These are phyloP conservation scores for Rehmannia glutinosa DNA, from an alignment of 257 asterid genomes.

Conservation along the genomic window DNA sequence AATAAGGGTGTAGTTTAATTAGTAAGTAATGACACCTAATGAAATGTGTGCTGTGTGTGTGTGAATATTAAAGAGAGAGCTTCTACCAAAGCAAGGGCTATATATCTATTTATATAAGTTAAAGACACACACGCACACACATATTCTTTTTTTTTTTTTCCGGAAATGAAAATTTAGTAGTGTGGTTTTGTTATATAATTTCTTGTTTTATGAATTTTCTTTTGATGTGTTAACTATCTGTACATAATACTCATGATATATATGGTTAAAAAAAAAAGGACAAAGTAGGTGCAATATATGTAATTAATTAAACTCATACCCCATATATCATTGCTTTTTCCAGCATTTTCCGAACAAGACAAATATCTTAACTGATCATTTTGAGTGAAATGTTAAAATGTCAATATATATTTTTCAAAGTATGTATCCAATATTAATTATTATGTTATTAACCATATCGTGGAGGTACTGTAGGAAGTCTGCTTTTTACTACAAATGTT, in stretches of 20 bases:
- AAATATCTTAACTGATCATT: too few relatives aligned
- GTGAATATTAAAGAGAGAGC: background rate
- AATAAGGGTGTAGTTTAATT: too few relatives aligned
- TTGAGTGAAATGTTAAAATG: too few relatives aligned
- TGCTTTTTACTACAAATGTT: constrained; percentile 4
- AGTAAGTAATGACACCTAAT: background rate
- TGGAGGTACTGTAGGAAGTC: background rate
- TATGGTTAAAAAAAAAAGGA: too few relatives aligned
- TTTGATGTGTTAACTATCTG: background rate
- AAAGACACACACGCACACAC: too few relatives aligned
- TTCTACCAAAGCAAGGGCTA: background rate
- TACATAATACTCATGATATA: too few relatives aligned
- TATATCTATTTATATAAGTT: background rate
- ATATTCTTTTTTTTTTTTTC: too few relatives aligned
- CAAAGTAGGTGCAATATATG: background rate
- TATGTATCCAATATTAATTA: too few relatives aligned
- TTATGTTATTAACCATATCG: background rate
- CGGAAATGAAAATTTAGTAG: too few relatives aligned
- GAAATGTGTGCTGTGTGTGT: background rate
- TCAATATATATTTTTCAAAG: too few relatives aligned
- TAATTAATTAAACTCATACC: background rate
- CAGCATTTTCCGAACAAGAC: background rate
- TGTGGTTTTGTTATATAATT: background rate
- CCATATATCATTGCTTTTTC: background rate
- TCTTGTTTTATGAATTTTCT: background rate